These are phyloP conservation scores for Thermomyces lanuginosus DNA, from an alignment of 2,329 filamentous ascomycete genomes.

Conservation along the genomic window DNA sequence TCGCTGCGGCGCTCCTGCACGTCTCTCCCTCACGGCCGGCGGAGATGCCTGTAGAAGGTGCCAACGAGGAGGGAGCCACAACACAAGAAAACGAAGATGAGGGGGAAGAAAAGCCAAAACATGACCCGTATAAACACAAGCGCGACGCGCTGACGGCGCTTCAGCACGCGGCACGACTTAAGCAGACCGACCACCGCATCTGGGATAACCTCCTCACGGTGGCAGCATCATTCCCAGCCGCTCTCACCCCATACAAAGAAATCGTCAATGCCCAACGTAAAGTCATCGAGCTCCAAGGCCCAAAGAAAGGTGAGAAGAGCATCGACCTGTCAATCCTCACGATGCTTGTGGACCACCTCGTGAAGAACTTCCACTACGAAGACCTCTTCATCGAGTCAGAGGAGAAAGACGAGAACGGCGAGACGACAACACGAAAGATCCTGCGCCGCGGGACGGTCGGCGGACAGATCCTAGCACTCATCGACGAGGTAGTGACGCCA, in stretches of 20 bases:
- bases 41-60: conserved; percentile 17
- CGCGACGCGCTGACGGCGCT: conserved; percentile 67
- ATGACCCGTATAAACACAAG: conserved; percentile 46
- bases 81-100: conserved; percentile 13
- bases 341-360: conserved; percentile 54
- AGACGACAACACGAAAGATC: conserved; percentile 14
- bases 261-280: conserved; percentile 58
- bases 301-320: conserved; percentile 53
- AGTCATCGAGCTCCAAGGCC: conserved; percentile 56
- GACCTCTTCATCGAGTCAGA: conserved; percentile 19
- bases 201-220: conserved; percentile 95
- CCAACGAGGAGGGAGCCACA: conserved; percentile 10
- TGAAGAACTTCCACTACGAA: conserved; percentile 32
- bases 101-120: conserved; percentile 9
- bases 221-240: conserved; percentile 58
- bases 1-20: conserved; percentile 66
- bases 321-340: conserved; percentile 59
- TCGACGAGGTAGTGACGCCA: conserved; percentile 61
- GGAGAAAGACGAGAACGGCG: conserved; percentile 16
- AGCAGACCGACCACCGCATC: conserved; percentile 76
- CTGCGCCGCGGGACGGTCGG: conserved; percentile 38
- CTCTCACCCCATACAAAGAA: conserved; percentile 48
- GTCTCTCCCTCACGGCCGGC: conserved; percentile 18
- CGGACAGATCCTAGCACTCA: conserved; percentile 44
- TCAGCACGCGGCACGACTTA: conserved; percentile 69